These are phyloP conservation scores for Lumnitzera littorea DNA, from an alignment of 345 rosid species.

Conservation along the genomic window DNA sequence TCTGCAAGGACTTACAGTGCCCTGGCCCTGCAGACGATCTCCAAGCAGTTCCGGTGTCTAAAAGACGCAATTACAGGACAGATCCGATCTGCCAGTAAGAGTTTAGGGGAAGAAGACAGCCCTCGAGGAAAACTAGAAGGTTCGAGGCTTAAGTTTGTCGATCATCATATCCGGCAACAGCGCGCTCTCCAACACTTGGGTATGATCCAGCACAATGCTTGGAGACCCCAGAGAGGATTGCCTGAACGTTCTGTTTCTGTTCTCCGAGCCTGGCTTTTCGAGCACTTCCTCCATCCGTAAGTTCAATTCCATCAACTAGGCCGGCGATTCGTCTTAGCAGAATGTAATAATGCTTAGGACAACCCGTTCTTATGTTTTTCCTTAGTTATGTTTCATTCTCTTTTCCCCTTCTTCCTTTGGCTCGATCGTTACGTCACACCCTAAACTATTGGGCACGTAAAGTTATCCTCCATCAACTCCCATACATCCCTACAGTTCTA, in stretches of 20 bases:
- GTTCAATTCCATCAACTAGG: slow-evolving; percentile 1
- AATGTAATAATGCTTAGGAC: no score
- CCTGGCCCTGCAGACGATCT: slow-evolving; percentile 83
- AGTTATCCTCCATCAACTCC: no score
- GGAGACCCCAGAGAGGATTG: slow-evolving; percentile 99
- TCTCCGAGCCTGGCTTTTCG: slow-evolving; percentile 98
- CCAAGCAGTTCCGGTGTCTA: slow-evolving; percentile 87
- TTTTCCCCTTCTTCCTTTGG: no score
- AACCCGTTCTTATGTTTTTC: no score
- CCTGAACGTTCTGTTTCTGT: slow-evolving; percentile 94
- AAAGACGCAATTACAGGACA: slow-evolving; percentile 87
- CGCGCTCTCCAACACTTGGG: slow-evolving; percentile 94
- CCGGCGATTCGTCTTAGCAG: not conserved
- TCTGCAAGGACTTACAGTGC: slow-evolving; percentile 90
- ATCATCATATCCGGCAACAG: slow-evolving; percentile 88
- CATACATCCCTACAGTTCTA: no score
- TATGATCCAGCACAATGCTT: slow-evolving; percentile 97
- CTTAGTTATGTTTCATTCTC: no score
- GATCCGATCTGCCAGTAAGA: slow-evolving; percentile 77
- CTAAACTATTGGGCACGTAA: no score
- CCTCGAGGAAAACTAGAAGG: slow-evolving; percentile 69
- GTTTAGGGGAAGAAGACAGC: slow-evolving; percentile 79
- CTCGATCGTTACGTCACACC: no score
- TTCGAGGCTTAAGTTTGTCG: slow-evolving; percentile 87
- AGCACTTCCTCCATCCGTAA: slow-evolving; percentile 98